These are phyloP conservation scores for Alternaria dauci DNA, from an alignment of 2,329 filamentous ascomycete species.

Conservation along the genomic window DNA sequence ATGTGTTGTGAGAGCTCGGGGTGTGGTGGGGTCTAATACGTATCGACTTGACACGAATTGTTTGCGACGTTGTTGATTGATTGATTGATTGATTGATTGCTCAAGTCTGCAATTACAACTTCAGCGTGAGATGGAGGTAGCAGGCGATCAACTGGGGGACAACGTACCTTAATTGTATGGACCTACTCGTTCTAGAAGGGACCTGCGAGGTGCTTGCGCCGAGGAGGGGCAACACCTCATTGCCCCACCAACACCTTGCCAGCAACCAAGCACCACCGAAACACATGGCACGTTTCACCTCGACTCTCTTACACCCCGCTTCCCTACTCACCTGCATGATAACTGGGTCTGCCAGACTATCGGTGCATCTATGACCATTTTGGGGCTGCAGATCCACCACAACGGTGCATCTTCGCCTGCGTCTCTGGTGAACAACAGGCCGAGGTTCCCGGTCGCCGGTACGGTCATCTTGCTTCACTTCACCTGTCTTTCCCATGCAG, in stretches of 20 bases:
- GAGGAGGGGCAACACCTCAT: constrained; percentile 31
- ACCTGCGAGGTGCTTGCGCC: constrained; percentile 27
- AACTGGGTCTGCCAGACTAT: constrained; percentile 8
- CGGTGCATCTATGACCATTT: constrained; percentile 4
- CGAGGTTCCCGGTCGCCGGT: neutral
- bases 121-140: neutral
- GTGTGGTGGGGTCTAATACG: constrained; percentile 9
- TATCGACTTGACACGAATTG: neutral
- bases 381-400: constrained; percentile 2
- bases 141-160: neutral
- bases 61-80: neutral
- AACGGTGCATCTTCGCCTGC: constrained; percentile 12
- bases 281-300: constrained; percentile 29
- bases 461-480: neutral
- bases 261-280: constrained; percentile 25
- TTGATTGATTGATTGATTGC: constrained; percentile 9
- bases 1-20: constrained; percentile 13
- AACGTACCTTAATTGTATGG: constrained; percentile 14
- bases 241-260: constrained; percentile 24
- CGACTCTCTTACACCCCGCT: constrained; percentile 21
- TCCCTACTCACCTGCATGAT: constrained; percentile 3
- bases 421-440: constrained; percentile 15
- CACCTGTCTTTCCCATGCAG: neutral
- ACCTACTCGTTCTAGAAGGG: constrained; percentile 15
- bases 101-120: neutral